A percentile compares a stretch with the other conserved stretches of the same genome.
These are phyloP conservation scores for Ampelocalamus luodianensis DNA, from an alignment of 176 grass and related monocot species.

Conservation along the genomic window DNA sequence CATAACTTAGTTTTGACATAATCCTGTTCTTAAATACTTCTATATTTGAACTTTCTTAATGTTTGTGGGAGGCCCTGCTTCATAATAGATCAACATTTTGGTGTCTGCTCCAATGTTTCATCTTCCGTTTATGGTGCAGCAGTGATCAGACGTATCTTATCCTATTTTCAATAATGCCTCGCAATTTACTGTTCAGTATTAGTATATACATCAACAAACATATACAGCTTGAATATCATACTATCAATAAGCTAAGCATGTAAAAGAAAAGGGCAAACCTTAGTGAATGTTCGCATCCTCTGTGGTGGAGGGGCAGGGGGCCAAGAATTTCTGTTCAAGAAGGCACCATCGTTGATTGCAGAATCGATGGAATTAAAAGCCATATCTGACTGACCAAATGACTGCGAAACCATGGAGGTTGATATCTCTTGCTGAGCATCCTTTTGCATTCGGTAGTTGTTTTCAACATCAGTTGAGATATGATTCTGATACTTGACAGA, in stretches of 20 bases:
- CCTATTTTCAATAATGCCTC: neutral
- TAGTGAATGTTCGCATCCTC: slow-evolving; percentile 92
- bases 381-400: slow-evolving; percentile 90
- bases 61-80: slow-evolving; percentile 1
- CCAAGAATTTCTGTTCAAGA: slow-evolving; percentile 89
- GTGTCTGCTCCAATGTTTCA: slow-evolving; percentile 2
- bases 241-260: neutral
- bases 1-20: slow-evolving; percentile 15
- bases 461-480: slow-evolving; percentile 68
- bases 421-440: slow-evolving; percentile 91
- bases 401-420: slow-evolving; percentile 97
- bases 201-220: slow-evolving; percentile 17
- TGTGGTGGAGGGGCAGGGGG: slow-evolving; percentile 57
- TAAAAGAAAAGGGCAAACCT: slow-evolving; percentile 63
- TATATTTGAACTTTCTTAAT: neutral
- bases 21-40: neutral
- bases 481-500: slow-evolving; percentile 74
- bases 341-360: slow-evolving; percentile 72
- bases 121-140: neutral
- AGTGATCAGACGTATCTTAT: neutral
- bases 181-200: slow-evolving; percentile 19
- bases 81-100: neutral
- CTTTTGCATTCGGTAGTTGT: slow-evolving; percentile 68
- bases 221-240: slow-evolving; percentile 24
- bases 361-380: slow-evolving; percentile 98